Conservation (phyloP, 148 eudicot species). For the Cornus kousa region DNA sequence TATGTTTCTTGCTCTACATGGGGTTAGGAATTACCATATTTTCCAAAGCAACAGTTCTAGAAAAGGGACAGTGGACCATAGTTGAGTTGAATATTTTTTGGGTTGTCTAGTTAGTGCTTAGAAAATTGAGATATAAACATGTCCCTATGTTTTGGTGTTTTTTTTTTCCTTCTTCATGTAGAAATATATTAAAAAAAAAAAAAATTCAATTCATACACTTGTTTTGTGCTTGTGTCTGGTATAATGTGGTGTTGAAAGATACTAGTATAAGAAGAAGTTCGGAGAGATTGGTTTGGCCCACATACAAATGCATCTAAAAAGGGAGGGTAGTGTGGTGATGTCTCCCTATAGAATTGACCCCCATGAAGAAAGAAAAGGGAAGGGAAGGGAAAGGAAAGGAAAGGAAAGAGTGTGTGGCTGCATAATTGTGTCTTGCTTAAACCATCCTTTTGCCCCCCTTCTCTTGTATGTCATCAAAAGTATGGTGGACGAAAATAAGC, state of each 20-base stretch:
- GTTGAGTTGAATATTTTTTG: slow-evolving; percentile 16
- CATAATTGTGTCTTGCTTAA: slow-evolving; percentile 22
- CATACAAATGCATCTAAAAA: slow-evolving; percentile 9
- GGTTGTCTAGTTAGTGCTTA: slow-evolving; percentile 27
- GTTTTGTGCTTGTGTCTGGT: background rate
- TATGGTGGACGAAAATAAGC: slow-evolving; percentile 8
- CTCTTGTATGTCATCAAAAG: background rate
- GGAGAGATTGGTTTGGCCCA: slow-evolving; percentile 9
- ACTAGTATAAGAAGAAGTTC: background rate
- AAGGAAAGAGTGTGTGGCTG: slow-evolving; percentile 4
- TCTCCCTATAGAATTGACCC: slow-evolving; percentile 17
- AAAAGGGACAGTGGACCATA: slow-evolving; percentile 19
- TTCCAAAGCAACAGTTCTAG: slow-evolving; percentile 18
- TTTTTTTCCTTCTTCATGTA: background rate
- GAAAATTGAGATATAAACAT: slow-evolving; percentile 7
- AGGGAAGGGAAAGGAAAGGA: background rate
- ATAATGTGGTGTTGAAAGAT: background rate
- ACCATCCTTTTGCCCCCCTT: slow-evolving; percentile 19
- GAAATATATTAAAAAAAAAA: background rate
- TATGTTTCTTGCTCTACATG: slow-evolving; percentile 12
- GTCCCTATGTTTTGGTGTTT: background rate
- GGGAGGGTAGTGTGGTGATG: slow-evolving; percentile 23
- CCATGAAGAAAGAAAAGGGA: slow-evolving; percentile 4
- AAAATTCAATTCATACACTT: background rate
- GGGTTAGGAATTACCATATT: slow-evolving; percentile 6